phyloP scores from a whole-genome alignment of 1,284 basidiomycete genomes.

The Apiotrichum veenhuisii region DNA sequence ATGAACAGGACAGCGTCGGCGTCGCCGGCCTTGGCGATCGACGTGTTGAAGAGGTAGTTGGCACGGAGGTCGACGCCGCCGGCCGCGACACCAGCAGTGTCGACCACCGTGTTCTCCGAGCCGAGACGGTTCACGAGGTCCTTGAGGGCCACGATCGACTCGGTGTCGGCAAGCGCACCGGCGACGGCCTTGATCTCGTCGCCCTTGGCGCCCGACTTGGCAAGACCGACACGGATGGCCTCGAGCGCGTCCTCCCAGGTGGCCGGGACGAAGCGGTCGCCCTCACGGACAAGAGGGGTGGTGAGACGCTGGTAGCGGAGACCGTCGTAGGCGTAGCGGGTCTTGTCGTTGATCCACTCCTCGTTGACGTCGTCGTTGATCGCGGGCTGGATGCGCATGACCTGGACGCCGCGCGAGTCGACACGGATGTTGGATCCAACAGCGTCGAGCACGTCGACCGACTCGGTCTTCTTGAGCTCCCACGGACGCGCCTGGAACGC shows the following conservation, averaged over 20 bases:
- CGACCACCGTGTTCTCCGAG: conserved; percentile 87
- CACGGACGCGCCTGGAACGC: conserved; percentile 95
- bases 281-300: conserved; percentile 83
- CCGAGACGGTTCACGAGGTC: conserved; percentile 91
- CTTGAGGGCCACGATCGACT: conserved; percentile 88
- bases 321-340: conserved; percentile 93
- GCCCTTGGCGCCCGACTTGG: conserved; percentile 75
- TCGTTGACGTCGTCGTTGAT: conserved; percentile 99
- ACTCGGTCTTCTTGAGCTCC: conserved; percentile 99
- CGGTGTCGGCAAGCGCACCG: conserved; percentile 89
- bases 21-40: conserved; percentile 83
- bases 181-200: conserved; percentile 96
- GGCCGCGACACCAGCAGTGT: conserved; percentile 65
- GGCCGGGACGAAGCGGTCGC: conserved; percentile 85
- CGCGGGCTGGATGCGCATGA: conserved; percentile 95
- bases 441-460: conserved; percentile 96
- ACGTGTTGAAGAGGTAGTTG: conserved; percentile 97
- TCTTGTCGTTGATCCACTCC: conserved; percentile 99
- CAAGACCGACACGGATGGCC: conserved; percentile 74
- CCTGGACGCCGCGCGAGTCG: conserved; percentile 91
- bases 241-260: conserved; percentile 89
- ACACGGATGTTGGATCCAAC: conserved; percentile 96
- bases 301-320: conserved; percentile 94
- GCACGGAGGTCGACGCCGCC: conserved; percentile 88
- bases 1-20: conserved; percentile 92